Conservation (phyloP, 140 eudicot genomes). For the Stevia rebaudiana region DNA sequence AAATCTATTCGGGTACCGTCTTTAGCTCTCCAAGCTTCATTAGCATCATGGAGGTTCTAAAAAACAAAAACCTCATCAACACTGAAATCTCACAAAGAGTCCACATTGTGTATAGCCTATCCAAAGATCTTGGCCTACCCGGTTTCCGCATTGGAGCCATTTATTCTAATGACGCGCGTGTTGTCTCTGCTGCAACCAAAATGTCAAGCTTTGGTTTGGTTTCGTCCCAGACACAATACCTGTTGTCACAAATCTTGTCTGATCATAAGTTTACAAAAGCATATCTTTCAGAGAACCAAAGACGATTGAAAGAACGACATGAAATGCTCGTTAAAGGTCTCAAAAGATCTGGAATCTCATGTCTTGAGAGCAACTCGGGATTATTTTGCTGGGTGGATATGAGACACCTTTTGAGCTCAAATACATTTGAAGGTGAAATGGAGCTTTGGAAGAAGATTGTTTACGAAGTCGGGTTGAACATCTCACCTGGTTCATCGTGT, state of each 20-base stretch:
- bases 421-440: neutral
- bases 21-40: conserved; percentile 9
- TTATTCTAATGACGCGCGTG: neutral
- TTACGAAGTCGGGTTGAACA: conserved; percentile 7
- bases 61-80: conserved; percentile 1
- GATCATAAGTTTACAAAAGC: neutral
- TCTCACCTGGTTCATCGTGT: conserved; percentile 4
- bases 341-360: neutral
- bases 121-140: conserved; percentile 6
- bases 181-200: neutral
- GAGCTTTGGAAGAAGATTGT: conserved; percentile 10
- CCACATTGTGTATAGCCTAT: conserved; percentile 8
- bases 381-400: conserved; percentile 12
- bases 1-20: neutral
- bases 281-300: neutral
- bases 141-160: conserved; percentile 13
- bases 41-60: conserved; percentile 7
- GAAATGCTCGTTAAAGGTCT: neutral
- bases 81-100: conserved; percentile 4
- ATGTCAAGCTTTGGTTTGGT: conserved; percentile 2
- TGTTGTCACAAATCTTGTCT: neutral
- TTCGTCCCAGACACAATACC: neutral
- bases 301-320: neutral
- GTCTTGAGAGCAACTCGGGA: neutral
- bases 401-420: neutral